Evolutionary conservation across 1,139 yeast genomes (phyloP), one percentile per base, ranked within the genome.

Genomic region (Debaryomycetaceae sp.): DNA sequence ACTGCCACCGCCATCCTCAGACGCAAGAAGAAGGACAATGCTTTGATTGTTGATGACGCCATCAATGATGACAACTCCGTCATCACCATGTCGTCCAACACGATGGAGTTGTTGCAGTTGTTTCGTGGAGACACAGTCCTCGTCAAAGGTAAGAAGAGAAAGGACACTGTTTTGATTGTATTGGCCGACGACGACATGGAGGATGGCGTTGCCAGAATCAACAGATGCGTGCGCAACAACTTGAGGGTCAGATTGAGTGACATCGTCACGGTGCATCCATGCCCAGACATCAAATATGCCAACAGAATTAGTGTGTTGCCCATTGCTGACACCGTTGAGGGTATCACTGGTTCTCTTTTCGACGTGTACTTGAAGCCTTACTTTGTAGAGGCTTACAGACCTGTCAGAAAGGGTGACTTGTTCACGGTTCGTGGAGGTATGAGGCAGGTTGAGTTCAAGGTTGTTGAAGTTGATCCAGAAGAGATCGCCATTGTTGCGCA

Each of bases 371-470:
- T 91, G 60, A 91, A 91, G 67, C 99, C 99, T 30, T 91, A 91
- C 67, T 91, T 93, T 57, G 96, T 91, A 35, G 99, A 91, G 65
- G 97, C 98, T 35, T 91, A 91, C 65, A 80, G 99, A 62, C 99
- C 99, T 2, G 96, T 93, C 30, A 81, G 97, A 61, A 91, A 89
- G 58, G 97, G 97, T 43, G 99, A 91, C 55, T 83, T 85, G 48
- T 91, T 91, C 65, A 80, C 93, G 26, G 97, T 88, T 20, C 78
- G 98, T 57, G 99, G 98, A 51, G 96, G 97, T 58, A 67, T 91
- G 99, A 80, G 99, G 63, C 97, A 89, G 59, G 98, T 91, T 28
- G 98, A 91, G 61, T 91, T 91, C 67, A 93, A 91, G 64, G 96
- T 93, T 36, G 96, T 89, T 29, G 99, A 91, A 44, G 95, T 91